A percentile compares a stretch with the other conserved stretches of the same genome.
These are phyloP conservation scores for Bonia amplexicaulis DNA, from an alignment of 176 grass and related monocot genomes.

Conservation along the genomic window DNA sequence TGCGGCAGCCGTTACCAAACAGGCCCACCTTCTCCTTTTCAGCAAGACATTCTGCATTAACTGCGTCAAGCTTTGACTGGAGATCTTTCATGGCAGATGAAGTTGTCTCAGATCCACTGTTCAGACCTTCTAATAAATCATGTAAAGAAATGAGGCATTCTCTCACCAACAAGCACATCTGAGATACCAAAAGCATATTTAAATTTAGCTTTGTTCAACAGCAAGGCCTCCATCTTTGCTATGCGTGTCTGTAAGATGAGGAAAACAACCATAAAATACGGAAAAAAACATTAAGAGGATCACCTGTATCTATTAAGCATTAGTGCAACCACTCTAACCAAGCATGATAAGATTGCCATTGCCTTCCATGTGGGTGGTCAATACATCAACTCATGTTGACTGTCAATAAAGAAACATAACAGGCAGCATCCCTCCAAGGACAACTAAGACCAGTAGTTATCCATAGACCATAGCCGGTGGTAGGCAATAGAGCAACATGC, in stretches of 20 bases:
- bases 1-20: too few relatives aligned
- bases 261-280: constrained; percentile 2
- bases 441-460: not conserved
- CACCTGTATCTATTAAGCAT: not conserved
- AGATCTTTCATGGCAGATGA: constrained; percentile 55
- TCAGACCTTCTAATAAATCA: constrained; percentile 34
- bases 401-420: not conserved
- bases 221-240: constrained; percentile 62
- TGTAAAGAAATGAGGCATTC: not conserved
- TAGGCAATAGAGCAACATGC: not conserved
- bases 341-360: not conserved
- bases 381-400: constrained; percentile 17
- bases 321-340: not conserved
- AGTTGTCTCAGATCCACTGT: constrained; percentile 24
- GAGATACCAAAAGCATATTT: constrained; percentile 6
- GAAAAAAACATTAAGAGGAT: constrained; percentile 7
- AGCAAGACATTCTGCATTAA: constrained; percentile 31
- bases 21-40: constrained; percentile 71
- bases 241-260: constrained; percentile 44
- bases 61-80: constrained; percentile 46
- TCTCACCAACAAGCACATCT: not conserved
- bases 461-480: not conserved
- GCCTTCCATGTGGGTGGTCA: constrained; percentile 12
- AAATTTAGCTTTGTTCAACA: constrained; percentile 55
- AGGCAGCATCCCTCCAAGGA: not conserved